Conservation (phyloP, 805 yeast genomes). For the Clavispora asparagi region DNA sequence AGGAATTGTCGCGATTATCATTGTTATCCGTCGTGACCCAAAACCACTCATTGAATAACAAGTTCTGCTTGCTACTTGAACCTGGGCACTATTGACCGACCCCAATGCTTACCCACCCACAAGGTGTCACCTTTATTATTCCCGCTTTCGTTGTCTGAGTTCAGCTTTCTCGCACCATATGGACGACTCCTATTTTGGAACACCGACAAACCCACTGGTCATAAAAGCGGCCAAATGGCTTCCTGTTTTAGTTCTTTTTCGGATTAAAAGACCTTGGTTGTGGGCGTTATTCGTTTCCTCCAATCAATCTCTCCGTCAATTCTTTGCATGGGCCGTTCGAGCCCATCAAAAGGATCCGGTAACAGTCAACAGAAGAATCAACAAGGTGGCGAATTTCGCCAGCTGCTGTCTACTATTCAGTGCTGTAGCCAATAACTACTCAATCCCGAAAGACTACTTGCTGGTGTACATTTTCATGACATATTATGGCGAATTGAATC, state of each 20-base stretch:
- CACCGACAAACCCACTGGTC: constrained; percentile 10
- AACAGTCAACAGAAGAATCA: constrained; percentile 12
- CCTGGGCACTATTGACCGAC: no score
- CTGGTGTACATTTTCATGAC: constrained; percentile 28
- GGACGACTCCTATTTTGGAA: constrained; percentile 11
- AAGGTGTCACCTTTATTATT: no score
- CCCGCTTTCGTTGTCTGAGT: no score
- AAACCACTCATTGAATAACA: no score
- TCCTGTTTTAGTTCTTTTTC: constrained; percentile 18
- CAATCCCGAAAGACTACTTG: constrained; percentile 35
- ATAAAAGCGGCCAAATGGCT: constrained; percentile 26
- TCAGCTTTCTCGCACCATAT: background rate
- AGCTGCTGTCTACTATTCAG: constrained; percentile 19
- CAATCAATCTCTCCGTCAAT: constrained; percentile 24
- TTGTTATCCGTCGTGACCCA: no score
- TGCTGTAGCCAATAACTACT: constrained; percentile 21
- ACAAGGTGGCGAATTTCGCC: constrained; percentile 20
- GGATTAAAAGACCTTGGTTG: constrained; percentile 19
- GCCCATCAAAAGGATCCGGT: constrained; percentile 4
- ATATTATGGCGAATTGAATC: constrained; percentile 28
- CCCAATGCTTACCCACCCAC: no score
- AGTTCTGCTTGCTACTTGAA: no score
- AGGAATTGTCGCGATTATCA: background rate
- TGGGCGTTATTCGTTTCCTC: constrained; percentile 30
- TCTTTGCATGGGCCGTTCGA: constrained; percentile 1